Base-by-base conservation (phyloP, 257 asterid genomes). In the Lantana camara region DNA sequence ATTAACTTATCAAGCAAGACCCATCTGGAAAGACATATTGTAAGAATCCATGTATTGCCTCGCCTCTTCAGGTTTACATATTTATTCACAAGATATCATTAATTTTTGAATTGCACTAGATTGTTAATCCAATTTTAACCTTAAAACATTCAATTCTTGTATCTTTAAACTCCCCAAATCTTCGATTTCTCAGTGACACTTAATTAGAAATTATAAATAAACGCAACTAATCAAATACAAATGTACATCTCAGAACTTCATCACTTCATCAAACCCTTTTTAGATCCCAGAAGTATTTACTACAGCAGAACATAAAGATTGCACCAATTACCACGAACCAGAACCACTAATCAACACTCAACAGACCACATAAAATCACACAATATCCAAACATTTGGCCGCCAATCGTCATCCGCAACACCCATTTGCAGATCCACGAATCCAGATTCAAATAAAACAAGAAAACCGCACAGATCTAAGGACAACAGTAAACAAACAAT, bases 401-500 rank as follows among this genome's bases (percentile, higher is more conserved):
- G n/a, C n/a, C n/a, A n/a, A n/a, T n/a, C 53, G 60, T 16, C 60
- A 49, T 58, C 48, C 63, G 48, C 52, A 20, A 47, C 10, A 37
- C 47, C 45, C 53, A 71, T 66, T 50, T 14, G 16, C 75, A 70
- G 82, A 78, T 77, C 80, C 72, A 47, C 15, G 60, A 70, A 72
- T 40, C 56, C 27, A 46, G 60, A 51, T 38, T 48, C 70, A 47
- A 4, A 51, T 48, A 53, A 40, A 53, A 53, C 44, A 50, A 4
- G 29, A 63, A 20, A 42, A 40, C n/a, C n/a, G n/a, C 4, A 48
- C 67, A 66, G 75, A 77, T 74, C 78, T 64, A 69, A 44, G 5
- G 15, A 35, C 54, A 59, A 42, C 38, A 60, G 24, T 30, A 21
- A 72, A 38, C 57, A 57, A 60, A 53, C 9, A 49, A 17, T 3